Conservation (phyloP, 139 green algal species). For the Chlorella sorokiniana region DNA sequence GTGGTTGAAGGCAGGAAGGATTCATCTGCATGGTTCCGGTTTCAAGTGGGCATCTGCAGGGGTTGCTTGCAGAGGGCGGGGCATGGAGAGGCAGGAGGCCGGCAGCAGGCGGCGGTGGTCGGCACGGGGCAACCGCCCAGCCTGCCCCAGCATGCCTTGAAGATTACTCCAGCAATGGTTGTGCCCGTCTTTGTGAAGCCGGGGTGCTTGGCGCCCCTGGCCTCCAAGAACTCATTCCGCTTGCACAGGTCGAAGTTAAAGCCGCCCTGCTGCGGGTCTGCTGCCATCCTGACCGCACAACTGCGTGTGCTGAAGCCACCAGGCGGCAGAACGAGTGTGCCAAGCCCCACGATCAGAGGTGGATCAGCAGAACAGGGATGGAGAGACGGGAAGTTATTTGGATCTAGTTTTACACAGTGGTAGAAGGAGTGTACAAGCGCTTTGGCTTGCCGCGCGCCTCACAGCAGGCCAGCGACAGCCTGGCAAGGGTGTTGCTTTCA, state of each 20-base stretch:
- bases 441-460: too few relatives aligned
- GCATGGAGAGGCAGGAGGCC: neutral
- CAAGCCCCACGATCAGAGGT: neutral
- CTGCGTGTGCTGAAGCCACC: neutral
- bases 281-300: constrained; percentile 11
- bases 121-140: neutral
- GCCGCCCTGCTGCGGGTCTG: constrained; percentile 40
- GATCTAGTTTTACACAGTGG: too few relatives aligned
- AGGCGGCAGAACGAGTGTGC: neutral
- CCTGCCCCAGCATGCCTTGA: constrained; percentile 79
- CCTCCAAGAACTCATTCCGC: constrained; percentile 84
- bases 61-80: too few relatives aligned
- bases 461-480: too few relatives aligned
- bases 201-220: constrained; percentile 71
- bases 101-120: neutral
- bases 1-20: too few relatives aligned
- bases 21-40: too few relatives aligned
- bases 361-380: neutral
- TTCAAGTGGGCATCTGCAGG: too few relatives aligned
- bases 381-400: neutral
- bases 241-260: constrained; percentile 94
- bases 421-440: too few relatives aligned
- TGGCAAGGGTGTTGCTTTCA: too few relatives aligned
- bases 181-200: constrained; percentile 93
- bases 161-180: constrained; percentile 96